Evolutionary conservation across 495 filamentous ascomycete species (phyloP).

Genomic region (Xylaria bambusicola): DNA sequence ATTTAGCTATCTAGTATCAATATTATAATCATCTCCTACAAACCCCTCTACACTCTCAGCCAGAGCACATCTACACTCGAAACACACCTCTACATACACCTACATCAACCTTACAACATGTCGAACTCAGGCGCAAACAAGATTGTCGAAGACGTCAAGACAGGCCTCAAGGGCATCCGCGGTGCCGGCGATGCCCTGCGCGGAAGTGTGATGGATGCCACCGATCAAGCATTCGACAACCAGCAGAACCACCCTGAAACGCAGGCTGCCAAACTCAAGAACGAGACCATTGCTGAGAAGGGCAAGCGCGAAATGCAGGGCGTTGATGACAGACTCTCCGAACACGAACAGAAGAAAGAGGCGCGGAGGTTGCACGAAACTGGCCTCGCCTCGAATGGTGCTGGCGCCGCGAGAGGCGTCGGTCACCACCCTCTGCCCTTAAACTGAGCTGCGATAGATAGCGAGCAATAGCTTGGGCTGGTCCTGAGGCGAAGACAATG

Average conservation of each 20-base stretch:
- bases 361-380: conserved; percentile 1
- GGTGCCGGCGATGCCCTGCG: conserved; percentile 29
- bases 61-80: background rate
- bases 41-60: background rate
- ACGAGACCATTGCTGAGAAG: conserved; percentile 25
- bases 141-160: conserved; percentile 32
- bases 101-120: background rate
- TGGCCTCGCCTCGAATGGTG: background rate
- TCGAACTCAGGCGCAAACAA: conserved; percentile 2
- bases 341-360: conserved; percentile 22
- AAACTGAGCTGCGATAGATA: background rate
- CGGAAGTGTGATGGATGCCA: conserved; percentile 21
- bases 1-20: background rate
- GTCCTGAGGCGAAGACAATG: background rate
- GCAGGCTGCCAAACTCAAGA: conserved; percentile 22
- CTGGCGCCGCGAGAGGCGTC: conserved; percentile 1
- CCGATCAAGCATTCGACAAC: conserved; percentile 29
- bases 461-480: background rate
- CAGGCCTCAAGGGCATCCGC: conserved; percentile 29
- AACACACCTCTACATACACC: background rate
- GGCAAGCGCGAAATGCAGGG: conserved; percentile 24
- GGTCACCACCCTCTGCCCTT: conserved; percentile 20
- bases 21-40: background rate
- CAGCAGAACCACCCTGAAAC: conserved; percentile 25
- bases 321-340: conserved; percentile 23